A percentile compares a stretch with the other conserved stretches of the same genome.
phyloP scores from a whole-genome alignment of 345 rosid species.

The Geranium brycei region DNA sequence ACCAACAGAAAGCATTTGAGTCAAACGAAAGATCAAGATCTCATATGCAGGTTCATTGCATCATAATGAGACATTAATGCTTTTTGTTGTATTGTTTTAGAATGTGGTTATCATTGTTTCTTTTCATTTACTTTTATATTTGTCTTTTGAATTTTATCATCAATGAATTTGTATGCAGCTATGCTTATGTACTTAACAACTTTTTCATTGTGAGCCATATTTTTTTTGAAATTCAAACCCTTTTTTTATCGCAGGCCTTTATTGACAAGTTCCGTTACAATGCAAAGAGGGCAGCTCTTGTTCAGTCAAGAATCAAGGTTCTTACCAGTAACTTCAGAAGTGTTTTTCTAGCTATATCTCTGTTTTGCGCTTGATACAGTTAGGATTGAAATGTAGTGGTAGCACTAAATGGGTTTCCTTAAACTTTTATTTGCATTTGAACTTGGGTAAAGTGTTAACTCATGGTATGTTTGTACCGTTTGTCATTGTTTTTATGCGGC shows the following conservation, averaged over 20 bases:
- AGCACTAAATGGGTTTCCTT: no score
- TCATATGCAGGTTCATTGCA: conserved; percentile 77
- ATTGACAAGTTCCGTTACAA: conserved; percentile 97
- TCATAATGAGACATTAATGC: neutral
- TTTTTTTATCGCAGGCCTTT: conserved; percentile 49
- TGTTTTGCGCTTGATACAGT: no score
- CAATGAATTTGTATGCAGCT: neutral
- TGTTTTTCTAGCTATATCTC: no score
- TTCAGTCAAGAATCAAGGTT: conserved; percentile 99
- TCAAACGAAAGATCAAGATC: conserved; percentile 67
- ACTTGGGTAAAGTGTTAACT: no score
- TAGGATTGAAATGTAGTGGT: no score
- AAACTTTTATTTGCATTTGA: no score
- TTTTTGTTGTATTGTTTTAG: no score
- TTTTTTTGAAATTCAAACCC: conserved; percentile 4
- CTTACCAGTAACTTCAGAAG: conserved; percentile 1
- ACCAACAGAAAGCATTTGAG: conserved; percentile 86
- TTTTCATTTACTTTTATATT: neutral
- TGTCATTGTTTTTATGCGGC: neutral
- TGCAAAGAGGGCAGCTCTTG: conserved; percentile 99
- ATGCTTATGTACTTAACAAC: neutral
- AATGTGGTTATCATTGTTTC: no score
- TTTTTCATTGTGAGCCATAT: conserved; percentile 5
- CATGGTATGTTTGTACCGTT: no score
- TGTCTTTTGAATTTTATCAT: neutral